Evolutionary conservation across 2,329 filamentous ascomycete genomes (phyloP).

Genomic region (Phyllosticta paracitricarpa): DNA sequence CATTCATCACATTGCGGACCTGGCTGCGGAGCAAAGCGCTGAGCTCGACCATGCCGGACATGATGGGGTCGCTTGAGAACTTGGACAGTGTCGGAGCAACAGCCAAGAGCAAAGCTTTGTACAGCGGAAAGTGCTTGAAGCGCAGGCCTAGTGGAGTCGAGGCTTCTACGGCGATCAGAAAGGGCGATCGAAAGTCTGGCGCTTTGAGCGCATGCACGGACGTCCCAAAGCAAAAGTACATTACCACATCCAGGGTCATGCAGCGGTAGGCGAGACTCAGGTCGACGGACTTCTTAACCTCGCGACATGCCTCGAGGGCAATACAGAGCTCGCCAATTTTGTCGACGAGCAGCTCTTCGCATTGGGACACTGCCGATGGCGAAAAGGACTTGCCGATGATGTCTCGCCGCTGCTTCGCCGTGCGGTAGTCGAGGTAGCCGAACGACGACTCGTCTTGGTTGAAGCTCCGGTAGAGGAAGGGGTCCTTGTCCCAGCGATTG

Average conservation of each 20-base stretch:
- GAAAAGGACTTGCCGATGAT: conserved; percentile 35
- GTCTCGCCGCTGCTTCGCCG: conserved; percentile 33
- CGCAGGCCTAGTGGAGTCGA: conserved; percentile 24
- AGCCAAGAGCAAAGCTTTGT: conserved; percentile 28
- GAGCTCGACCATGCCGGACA: conserved; percentile 29
- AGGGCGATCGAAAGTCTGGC: conserved; percentile 32
- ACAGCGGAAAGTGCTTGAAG: conserved; percentile 32
- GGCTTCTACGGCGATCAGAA: conserved; percentile 33
- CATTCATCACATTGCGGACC: conserved; percentile 21
- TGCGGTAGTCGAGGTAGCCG: conserved; percentile 29
- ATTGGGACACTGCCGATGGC: conserved; percentile 23
- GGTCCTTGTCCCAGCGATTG: conserved; percentile 35
- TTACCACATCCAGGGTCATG: conserved; percentile 20
- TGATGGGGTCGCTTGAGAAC: conserved; percentile 16
- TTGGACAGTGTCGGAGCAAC: conserved; percentile 26
- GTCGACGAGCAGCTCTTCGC: conserved; percentile 28
- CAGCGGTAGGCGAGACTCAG: conserved; percentile 21
- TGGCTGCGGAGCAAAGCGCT: conserved; percentile 25
- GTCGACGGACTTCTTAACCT: conserved; percentile 10
- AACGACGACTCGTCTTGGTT: conserved; percentile 35
- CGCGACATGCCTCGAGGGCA: conserved; percentile 17
- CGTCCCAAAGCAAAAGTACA: conserved; percentile 32
- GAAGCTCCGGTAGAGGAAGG: conserved; percentile 30
- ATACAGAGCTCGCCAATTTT: conserved; percentile 25
- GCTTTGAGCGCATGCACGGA: conserved; percentile 29